phyloP scores from a whole-genome alignment of 192 early-diverging fungal genomes.

The Coemansia sp. region DNA sequence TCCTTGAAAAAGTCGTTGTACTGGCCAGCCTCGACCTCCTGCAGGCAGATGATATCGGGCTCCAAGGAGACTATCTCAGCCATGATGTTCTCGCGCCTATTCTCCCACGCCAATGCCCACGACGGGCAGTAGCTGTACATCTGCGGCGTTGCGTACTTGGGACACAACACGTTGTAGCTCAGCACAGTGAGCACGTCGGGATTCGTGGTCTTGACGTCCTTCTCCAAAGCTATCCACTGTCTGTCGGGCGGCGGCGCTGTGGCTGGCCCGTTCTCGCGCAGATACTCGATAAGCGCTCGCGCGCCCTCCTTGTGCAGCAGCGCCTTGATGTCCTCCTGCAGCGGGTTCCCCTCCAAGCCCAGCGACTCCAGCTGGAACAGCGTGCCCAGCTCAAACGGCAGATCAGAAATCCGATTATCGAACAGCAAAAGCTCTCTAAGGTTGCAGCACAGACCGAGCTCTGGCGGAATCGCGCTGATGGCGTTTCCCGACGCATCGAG shows the following conservation, averaged over 20 bases:
- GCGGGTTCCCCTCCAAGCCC: conserved; percentile 93
- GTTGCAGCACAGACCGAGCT: conserved; percentile 78
- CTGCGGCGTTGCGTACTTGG: conserved; percentile 84
- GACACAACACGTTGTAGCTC: conserved; percentile 88
- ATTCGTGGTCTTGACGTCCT: conserved; percentile 59
- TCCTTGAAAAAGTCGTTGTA: conserved; percentile 86
- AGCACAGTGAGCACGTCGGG: conserved; percentile 84
- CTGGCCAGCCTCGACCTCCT: conserved; percentile 87
- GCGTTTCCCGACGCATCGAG: conserved; percentile 91
- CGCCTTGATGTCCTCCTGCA: conserved; percentile 74
- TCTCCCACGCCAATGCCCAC: conserved; percentile 92
- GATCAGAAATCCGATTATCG: conserved; percentile 81
- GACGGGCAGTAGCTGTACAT: conserved; percentile 92
- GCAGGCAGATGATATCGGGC: conserved; percentile 90
- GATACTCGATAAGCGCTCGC: conserved; percentile 71
- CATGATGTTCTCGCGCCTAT: conserved; percentile 84
- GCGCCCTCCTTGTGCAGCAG: conserved; percentile 88
- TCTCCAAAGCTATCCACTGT: conserved; percentile 86
- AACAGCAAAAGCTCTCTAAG: conserved; percentile 83
- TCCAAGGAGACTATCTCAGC: conserved; percentile 81
- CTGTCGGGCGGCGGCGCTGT: conserved; percentile 76
- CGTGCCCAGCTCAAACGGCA: conserved; percentile 87
- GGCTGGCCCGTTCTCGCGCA: conserved; percentile 83
- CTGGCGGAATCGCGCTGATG: conserved; percentile 75
- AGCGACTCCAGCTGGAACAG: conserved; percentile 86